Evolutionary conservation across 805 yeast genomes (phyloP).

Genomic region (Ogataea pignaliae): DNA sequence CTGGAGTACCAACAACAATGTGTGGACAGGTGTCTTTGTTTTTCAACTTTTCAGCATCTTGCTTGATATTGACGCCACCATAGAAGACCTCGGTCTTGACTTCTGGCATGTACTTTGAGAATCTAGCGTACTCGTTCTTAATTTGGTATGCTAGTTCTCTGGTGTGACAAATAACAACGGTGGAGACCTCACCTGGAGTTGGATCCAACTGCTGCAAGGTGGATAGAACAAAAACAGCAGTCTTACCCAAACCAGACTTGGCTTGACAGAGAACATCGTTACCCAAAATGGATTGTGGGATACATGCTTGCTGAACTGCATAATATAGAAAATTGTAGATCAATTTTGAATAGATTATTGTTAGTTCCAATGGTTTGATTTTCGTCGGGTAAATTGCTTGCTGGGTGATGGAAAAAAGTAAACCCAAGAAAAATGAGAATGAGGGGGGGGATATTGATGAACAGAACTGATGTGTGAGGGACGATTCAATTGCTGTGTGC

Average conservation of each 20-base stretch:
- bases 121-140: conserved; percentile 94
- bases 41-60: conserved; percentile 83
- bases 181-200: conserved; percentile 92
- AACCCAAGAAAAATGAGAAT: no score
- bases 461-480: no score
- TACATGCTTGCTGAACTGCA: conserved; percentile 93
- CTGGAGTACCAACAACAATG: conserved; percentile 96
- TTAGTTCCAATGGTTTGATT: conserved; percentile 1
- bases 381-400: no score
- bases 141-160: conserved; percentile 98
- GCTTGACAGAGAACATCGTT: conserved; percentile 98
- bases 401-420: no score
- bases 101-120: conserved; percentile 97
- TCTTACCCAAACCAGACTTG: conserved; percentile 98
- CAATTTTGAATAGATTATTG: not conserved
- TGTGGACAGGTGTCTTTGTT: conserved; percentile 94
- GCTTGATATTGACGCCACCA: conserved; percentile 87
- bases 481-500: no score
- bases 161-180: conserved; percentile 94
- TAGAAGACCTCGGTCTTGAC: conserved; percentile 94
- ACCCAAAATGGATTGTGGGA: conserved; percentile 96
- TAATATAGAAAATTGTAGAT: not conserved
- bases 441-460: no score
- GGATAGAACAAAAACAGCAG: conserved; percentile 94
- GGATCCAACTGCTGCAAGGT: conserved; percentile 97